Base-by-base conservation (phyloP, 441 rosid genomes). In the Populus hybrid region DNA sequence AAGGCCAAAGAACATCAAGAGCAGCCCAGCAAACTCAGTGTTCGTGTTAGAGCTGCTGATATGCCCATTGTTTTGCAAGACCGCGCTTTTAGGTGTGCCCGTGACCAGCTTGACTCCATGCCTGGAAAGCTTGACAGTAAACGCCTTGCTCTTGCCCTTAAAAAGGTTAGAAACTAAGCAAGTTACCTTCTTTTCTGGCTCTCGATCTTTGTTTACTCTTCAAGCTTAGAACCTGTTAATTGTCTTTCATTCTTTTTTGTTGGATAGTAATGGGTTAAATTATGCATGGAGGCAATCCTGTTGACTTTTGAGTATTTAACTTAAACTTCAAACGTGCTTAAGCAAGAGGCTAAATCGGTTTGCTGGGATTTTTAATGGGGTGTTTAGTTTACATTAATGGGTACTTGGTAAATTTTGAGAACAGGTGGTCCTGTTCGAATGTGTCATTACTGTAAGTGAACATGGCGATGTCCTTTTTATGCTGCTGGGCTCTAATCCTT, bases 91-190 rank as follows among this genome's bases (percentile, higher is more conserved):
- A 82, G 76, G 80, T 91, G 89, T 79, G 91, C 99, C 5, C 94
- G 98, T 80, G 88, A 90, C 64, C 89, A 79, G 73, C 92, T 95
- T 76, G 90, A 94, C 84, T 84, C 95, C 77, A 90, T 83, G 83
- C 87, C 93, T 80, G 86, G 87, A 30, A 95, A 95, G 68, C 87
- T 93, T 54, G 97, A 94, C 79, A 94, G 94, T 79, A 95, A 93
- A 86, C 88, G 94, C 71, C 88, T 94, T 18, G 97, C 99, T 40
- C 93, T 91, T 73, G 90, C 99, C 16, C 95, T 95, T 4, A 95
- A 94, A 87, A 94, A 94, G 97, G 99, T 95, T 68, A 46, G 36
- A 66, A n/a, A 0, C 6, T 14, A n/a, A 20, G 21, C 14, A 32
- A 21, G 12, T 35, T 30, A 21, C 16, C 24, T 46, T 32, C 23